Conservation (phyloP, 805 yeast genomes). For the Suhomyces sp. region DNA sequence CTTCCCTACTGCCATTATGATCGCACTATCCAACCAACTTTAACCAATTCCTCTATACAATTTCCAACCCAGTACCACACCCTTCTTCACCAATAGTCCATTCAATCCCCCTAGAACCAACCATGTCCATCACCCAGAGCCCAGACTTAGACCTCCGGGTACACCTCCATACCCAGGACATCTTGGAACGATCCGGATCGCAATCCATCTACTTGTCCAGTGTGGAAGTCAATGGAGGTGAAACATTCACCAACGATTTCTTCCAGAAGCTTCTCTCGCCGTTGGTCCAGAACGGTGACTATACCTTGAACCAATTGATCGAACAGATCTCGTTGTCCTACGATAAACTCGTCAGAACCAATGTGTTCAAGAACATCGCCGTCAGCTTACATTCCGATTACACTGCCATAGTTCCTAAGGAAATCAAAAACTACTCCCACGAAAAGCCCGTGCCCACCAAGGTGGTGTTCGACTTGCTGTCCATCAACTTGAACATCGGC, state of each 20-base stretch:
- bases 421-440: constrained; percentile 28
- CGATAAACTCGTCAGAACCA: constrained; percentile 41
- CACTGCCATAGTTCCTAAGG: constrained; percentile 22
- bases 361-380: constrained; percentile 42
- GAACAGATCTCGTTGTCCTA: constrained; percentile 30
- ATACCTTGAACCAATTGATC: constrained; percentile 43
- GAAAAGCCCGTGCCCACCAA: constrained; percentile 47
- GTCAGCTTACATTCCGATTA: constrained; percentile 45
- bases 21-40: no score
- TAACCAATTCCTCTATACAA: no score
- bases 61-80: no score
- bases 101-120: no score
- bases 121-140: no score
- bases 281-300: constrained; percentile 39
- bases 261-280: constrained; percentile 48
- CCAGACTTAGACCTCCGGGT: constrained; percentile 8
- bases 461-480: constrained; percentile 40
- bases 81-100: no score
- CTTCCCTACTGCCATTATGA: no score
- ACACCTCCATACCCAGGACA: constrained; percentile 25
- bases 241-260: constrained; percentile 44
- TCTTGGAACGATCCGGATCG: constrained; percentile 28
- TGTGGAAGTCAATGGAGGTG: constrained; percentile 44
- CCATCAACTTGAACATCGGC: constrained; percentile 37
- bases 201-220: constrained; percentile 37